Evolutionary conservation across 768 basidiomycete genomes (phyloP), one percentile per base, ranked within the genome.

Genomic region (Serendipita sp.): DNA sequence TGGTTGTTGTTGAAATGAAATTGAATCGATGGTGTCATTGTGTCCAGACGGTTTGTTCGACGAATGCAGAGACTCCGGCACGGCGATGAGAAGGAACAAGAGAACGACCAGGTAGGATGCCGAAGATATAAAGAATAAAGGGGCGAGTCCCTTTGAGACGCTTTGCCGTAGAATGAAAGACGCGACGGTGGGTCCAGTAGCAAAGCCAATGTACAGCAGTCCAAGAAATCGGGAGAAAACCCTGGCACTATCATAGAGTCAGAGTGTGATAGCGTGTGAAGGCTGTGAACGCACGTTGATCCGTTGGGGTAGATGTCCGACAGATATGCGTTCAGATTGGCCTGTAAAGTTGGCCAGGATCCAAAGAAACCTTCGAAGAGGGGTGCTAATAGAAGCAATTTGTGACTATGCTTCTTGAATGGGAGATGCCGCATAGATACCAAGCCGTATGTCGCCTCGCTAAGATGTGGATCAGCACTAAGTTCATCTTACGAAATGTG

Each of bases 301-400:
- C 88, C 89, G 45, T 82, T 77, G n/a, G 86, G 86, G 2, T 90
- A 91, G 69, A 88, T 90, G 75, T 81, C 78, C 72, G 87, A 85
- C 73, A 79, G 82, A 77, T 74, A 88, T 24, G 75, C 88, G 70
- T 74, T 83, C 73, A 77, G 84, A 68, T 80, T 87, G 72, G 73
- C 83, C 69, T 70, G 81, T 70, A 76, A 79, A 42, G 72, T 84
- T 4, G 85, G 81, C 81, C 85, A 88, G 28, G 88, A 89, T 30
- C 91, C 91, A 3, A 86, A 79, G 17, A 86, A 72, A 1, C 91
- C 92, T 65, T 95, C 92, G 3, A 89, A 69, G 14, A 86, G 74
- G 0, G 91, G 88, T 1, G 90, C 88, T 60, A 88, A 70, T 24
- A 94, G 74, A 56, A 96, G 81, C 44, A 91, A 75, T 42, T 80